phyloP scores from a whole-genome alignment of 306 rosid species.

The Vigna angularis region DNA sequence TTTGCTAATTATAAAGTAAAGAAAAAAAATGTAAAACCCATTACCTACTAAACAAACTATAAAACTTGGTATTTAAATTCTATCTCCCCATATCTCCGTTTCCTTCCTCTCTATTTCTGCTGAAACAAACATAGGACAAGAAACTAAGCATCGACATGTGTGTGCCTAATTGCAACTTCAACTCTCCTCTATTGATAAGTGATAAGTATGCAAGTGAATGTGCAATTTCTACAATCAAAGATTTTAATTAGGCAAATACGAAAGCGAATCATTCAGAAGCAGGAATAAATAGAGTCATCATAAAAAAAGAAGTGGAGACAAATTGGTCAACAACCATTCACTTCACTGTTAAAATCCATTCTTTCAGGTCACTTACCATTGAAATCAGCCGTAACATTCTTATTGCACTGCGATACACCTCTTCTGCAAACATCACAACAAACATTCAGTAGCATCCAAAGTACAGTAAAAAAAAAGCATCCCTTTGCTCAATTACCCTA shows the following conservation, averaged over 20 bases:
- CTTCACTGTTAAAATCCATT: conserved; percentile 1
- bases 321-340: neutral
- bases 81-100: neutral
- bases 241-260: conserved; percentile 19
- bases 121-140: neutral
- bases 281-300: neutral
- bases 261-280: conserved; percentile 2
- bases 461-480: neutral
- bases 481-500: neutral
- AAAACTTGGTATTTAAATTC: neutral
- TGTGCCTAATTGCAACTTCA: neutral
- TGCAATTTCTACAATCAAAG: conserved; percentile 1
- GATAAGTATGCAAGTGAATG: conserved; percentile 26
- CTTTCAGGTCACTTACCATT: conserved; percentile 45
- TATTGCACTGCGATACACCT: conserved; percentile 32
- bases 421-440: conserved; percentile 55
- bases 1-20: neutral
- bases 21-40: no score
- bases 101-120: neutral
- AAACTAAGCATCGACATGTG: conserved; percentile 7
- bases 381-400: conserved; percentile 43
- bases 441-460: conserved; percentile 14
- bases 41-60: neutral
- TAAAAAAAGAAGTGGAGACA: conserved; percentile 12
- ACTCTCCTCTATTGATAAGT: neutral